These are phyloP conservation scores for Plantago major DNA, from an alignment of 257 asterid genomes.

Conservation along the genomic window DNA sequence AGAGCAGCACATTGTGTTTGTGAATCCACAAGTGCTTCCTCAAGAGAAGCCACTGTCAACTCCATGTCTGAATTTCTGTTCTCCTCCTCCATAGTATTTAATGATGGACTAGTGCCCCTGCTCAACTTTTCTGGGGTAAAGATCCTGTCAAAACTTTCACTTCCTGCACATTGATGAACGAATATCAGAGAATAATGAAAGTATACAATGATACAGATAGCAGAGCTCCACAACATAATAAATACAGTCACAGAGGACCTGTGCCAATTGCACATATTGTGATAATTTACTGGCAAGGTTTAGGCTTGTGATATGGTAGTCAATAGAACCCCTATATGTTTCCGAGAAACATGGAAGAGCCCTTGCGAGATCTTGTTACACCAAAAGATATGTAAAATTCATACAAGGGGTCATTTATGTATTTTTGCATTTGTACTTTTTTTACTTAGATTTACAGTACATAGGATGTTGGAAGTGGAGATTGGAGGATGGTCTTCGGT, in stretches of 20 bases:
- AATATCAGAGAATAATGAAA: constrained; percentile 10
- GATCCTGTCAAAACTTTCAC: constrained; percentile 57
- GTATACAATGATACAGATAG: neutral
- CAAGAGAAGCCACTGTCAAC: constrained; percentile 70
- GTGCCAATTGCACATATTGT: neutral
- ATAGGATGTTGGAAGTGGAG: too few relatives aligned
- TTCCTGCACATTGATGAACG: constrained; percentile 47
- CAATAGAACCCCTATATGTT: neutral
- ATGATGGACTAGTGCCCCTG: constrained; percentile 36
- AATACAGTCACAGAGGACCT: too few relatives aligned
- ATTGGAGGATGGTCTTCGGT: too few relatives aligned
- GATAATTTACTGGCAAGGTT: neutral
- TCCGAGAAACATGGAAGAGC: neutral
- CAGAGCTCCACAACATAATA: neutral
- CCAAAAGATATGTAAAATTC: too few relatives aligned
- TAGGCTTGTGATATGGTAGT: neutral
- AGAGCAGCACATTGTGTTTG: constrained; percentile 65
- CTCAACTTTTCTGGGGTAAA: constrained; percentile 61
- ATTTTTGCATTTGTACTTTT: too few relatives aligned
- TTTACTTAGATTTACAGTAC: too few relatives aligned
- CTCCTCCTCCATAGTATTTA: constrained; percentile 25
- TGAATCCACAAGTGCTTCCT: constrained; percentile 58
- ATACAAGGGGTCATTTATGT: too few relatives aligned
- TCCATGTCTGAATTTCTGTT: constrained; percentile 34
- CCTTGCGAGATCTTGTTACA: neutral